A percentile compares a stretch with the other conserved stretches of the same genome.
These are phyloP conservation scores for Geoglossum glabrum DNA, from an alignment of 495 filamentous ascomycete genomes.

Conservation along the genomic window DNA sequence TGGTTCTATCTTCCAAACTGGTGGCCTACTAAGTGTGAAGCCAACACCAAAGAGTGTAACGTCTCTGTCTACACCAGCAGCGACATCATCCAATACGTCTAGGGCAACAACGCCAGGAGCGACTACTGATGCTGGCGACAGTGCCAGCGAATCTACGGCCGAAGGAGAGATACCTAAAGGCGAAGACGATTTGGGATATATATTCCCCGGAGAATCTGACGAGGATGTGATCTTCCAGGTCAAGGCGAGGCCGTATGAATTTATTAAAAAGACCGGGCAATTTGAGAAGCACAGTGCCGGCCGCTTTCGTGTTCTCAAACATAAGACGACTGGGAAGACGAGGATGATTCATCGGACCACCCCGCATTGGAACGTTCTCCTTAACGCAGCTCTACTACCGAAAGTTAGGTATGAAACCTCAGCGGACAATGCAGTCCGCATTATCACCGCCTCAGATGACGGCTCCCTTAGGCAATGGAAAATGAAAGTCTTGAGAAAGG, in stretches of 20 bases:
- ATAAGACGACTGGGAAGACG: slow-evolving; percentile 38
- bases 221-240: slow-evolving; percentile 43
- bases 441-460: neutral
- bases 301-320: slow-evolving; percentile 41
- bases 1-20: slow-evolving; percentile 3
- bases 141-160: slow-evolving; percentile 25
- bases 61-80: slow-evolving; percentile 9
- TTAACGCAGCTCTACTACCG: slow-evolving; percentile 44
- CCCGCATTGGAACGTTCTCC: slow-evolving; percentile 43
- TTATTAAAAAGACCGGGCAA: slow-evolving; percentile 14
- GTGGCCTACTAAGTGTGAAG: too few relatives aligned
- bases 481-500: neutral
- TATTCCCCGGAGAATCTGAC: slow-evolving; percentile 49
- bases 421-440: neutral
- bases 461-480: neutral
- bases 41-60: slow-evolving; percentile 6
- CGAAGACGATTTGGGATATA: too few relatives aligned
- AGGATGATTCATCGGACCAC: slow-evolving; percentile 49
- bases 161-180: slow-evolving; percentile 8
- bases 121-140: slow-evolving; percentile 27
- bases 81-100: slow-evolving; percentile 23
- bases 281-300: slow-evolving; percentile 38
- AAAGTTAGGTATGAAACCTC: slow-evolving; percentile 33
- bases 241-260: slow-evolving; percentile 39
- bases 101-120: slow-evolving; percentile 41